Conservation (phyloP, 2,329 filamentous ascomycete species). For the Sclerotinia sclerotiorum region DNA sequence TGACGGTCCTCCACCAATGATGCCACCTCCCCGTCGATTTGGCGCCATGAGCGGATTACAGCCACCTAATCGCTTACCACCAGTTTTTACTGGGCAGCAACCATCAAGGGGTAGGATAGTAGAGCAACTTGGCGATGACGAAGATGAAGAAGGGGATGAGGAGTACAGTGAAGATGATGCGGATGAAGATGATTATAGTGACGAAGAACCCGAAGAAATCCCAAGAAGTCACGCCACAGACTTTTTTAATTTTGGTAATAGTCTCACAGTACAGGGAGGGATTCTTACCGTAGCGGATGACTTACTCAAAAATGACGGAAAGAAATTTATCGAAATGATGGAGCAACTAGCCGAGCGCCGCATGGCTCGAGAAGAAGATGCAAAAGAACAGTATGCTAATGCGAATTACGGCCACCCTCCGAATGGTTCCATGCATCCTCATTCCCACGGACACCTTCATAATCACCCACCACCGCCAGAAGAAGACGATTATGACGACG, state of each 20-base stretch:
- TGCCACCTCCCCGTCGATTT: constrained; percentile 65
- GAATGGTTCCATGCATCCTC: constrained; percentile 54
- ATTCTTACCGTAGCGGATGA: constrained; percentile 99
- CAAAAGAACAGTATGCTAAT: constrained; percentile 62
- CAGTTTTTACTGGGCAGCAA: constrained; percentile 62
- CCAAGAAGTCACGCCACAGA: constrained; percentile 72
- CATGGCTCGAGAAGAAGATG: constrained; percentile 95
- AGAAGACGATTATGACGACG: constrained; percentile 68
- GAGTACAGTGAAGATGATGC: constrained; percentile 50
- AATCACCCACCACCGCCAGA: constrained; percentile 73
- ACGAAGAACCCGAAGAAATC: constrained; percentile 62
- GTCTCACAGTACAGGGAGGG: constrained; percentile 92
- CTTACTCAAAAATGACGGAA: constrained; percentile 96
- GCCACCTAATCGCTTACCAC: constrained; percentile 57
- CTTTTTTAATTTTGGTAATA: constrained; percentile 97
- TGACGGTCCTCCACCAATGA: constrained; percentile 66
- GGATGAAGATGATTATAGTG: constrained; percentile 67
- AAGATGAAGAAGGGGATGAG: constrained; percentile 48
- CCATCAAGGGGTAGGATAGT: constrained; percentile 75
- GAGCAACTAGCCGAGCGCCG: constrained; percentile 95
- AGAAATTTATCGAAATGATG: constrained; percentile 99
- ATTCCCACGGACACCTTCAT: constrained; percentile 45
- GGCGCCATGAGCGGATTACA: constrained; percentile 54
- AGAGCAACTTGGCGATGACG: constrained; percentile 55
- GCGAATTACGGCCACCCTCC: constrained; percentile 56